These are phyloP conservation scores for Pseudohyphozyma bogoriensis DNA, from an alignment of 768 basidiomycete species.

Conservation along the genomic window DNA sequence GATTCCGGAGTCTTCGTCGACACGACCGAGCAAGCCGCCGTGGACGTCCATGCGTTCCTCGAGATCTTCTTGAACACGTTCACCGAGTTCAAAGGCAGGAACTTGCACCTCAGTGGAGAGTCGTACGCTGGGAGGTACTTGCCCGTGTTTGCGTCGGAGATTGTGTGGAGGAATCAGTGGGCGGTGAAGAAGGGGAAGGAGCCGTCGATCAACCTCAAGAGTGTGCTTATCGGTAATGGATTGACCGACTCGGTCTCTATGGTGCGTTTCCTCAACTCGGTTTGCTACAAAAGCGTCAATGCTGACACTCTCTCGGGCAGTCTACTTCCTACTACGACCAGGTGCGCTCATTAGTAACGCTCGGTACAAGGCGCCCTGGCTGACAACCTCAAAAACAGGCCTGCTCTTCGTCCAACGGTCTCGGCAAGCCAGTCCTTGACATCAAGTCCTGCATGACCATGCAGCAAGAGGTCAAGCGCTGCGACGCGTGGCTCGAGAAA, in stretches of 20 bases:
- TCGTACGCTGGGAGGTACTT: constrained; percentile 53
- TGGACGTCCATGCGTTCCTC: constrained; percentile 58
- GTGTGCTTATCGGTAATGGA: constrained; percentile 78
- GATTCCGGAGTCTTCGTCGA: constrained; percentile 41
- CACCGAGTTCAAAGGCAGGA: constrained; percentile 56
- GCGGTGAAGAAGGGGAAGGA: constrained; percentile 34
- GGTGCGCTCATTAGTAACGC: not conserved
- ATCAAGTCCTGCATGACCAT: constrained; percentile 12
- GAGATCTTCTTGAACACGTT: constrained; percentile 42
- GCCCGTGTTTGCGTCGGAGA: constrained; percentile 80
- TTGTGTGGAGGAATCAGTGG: constrained; percentile 57
- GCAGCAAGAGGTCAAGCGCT: constrained; percentile 14
- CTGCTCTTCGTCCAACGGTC: constrained; percentile 10
- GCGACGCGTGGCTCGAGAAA: constrained; percentile 14
- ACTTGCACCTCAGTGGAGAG: constrained; percentile 48
- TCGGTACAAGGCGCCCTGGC: not conserved
- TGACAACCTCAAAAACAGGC: not conserved
- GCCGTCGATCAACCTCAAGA: constrained; percentile 41
- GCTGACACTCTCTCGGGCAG: not conserved
- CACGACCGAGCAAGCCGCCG: constrained; percentile 67
- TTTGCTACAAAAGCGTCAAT: too few species aligned
- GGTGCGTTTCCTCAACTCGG: not conserved
- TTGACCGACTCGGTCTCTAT: constrained; percentile 30
- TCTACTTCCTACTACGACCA: constrained; percentile 17
- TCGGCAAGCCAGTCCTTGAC: constrained; percentile 11